phyloP scores from a whole-genome alignment of 768 basidiomycete genomes.

The Collybiopsis confluens region DNA sequence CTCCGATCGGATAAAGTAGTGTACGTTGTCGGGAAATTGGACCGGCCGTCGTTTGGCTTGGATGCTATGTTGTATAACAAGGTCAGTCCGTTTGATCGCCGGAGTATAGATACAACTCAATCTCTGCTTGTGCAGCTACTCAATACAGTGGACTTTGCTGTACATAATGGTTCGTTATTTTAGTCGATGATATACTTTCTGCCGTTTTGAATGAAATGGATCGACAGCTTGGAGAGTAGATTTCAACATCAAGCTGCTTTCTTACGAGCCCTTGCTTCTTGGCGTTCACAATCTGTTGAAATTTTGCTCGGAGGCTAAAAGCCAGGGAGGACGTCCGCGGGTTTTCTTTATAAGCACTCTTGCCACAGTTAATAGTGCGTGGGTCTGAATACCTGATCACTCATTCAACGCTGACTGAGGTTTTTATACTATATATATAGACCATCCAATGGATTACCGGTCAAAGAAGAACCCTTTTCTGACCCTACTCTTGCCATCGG shows the following conservation, averaged over 20 bases:
- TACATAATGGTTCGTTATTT: slow-evolving; percentile 16
- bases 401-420: too few relatives aligned
- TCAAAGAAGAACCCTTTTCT: slow-evolving; percentile 11
- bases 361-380: background rate
- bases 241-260: slow-evolving; percentile 18
- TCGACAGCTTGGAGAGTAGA: slow-evolving; percentile 22
- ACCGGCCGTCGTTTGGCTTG: slow-evolving; percentile 18
- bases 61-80: slow-evolving; percentile 10
- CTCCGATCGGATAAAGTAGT: slow-evolving; percentile 11
- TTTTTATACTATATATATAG: background rate
- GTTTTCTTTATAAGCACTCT: slow-evolving; percentile 16
- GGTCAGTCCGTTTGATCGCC: background rate
- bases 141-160: slow-evolving; percentile 7
- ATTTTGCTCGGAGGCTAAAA: slow-evolving; percentile 16
- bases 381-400: background rate
- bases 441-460: slow-evolving; percentile 3
- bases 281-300: slow-evolving; percentile 18
- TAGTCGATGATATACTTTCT: background rate
- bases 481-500: slow-evolving; percentile 12
- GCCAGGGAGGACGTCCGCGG: slow-evolving; percentile 9
- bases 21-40: slow-evolving; percentile 10
- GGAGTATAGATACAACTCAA: background rate
- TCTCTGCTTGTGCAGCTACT: background rate
- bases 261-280: slow-evolving; percentile 16
- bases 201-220: background rate